These are phyloP conservation scores for Dothistroma septosporum DNA, from an alignment of 2,329 filamentous ascomycete genomes.

Conservation along the genomic window DNA sequence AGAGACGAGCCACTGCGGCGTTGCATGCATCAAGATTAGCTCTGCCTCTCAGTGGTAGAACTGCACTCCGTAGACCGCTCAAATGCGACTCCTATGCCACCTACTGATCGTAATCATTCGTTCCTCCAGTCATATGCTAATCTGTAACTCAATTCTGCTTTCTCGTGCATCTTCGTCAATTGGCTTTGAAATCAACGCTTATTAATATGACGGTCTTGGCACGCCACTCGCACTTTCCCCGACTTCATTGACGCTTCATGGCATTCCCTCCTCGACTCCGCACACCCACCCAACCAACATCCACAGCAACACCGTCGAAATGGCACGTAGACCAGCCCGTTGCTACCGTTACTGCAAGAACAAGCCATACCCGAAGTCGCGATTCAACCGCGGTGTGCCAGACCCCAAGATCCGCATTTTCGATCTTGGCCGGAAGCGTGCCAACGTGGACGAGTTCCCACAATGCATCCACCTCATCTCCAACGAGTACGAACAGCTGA, in stretches of 20 bases:
- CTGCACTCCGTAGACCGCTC: slow-evolving; percentile 10
- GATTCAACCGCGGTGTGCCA: slow-evolving; percentile 93
- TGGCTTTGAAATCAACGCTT: slow-evolving; percentile 5
- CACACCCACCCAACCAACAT: slow-evolving; percentile 43
- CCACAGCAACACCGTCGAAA: slow-evolving; percentile 67
- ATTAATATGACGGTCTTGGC: slow-evolving; percentile 5
- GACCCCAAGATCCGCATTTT: slow-evolving; percentile 80
- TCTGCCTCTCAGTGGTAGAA: slow-evolving; percentile 5
- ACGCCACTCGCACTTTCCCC: background rate
- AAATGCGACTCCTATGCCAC: slow-evolving; percentile 13
- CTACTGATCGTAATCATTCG: background rate
- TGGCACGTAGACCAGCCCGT: slow-evolving; percentile 98
- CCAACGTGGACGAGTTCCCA: slow-evolving; percentile 98
- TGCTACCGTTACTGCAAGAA: slow-evolving; percentile 99
- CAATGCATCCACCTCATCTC: slow-evolving; percentile 98
- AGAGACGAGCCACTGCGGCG: background rate
- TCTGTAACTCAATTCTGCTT: background rate
- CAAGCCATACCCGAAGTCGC: slow-evolving; percentile 99
- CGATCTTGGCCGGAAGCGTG: slow-evolving; percentile 68
- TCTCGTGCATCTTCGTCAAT: background rate
- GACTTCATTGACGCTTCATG: slow-evolving; percentile 6
- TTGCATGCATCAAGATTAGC: background rate
- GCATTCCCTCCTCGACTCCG: slow-evolving; percentile 22
- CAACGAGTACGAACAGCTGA: slow-evolving; percentile 99
- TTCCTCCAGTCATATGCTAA: background rate